Base-by-base conservation (phyloP, 1,284 basidiomycete genomes). In the Chiua sp. region DNA sequence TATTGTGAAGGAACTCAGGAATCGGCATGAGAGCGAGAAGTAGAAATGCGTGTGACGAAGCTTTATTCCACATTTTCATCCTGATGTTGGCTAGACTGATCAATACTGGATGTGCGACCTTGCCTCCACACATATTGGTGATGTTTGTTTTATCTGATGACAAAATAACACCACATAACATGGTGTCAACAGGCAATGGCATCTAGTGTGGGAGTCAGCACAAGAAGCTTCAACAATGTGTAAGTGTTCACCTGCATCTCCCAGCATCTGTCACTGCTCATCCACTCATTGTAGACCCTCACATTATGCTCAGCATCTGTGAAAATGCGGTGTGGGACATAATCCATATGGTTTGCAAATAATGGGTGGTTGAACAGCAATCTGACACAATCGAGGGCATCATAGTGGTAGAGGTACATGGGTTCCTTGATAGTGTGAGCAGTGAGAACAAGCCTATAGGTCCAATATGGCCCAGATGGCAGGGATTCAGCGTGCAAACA, bases 81-180 rank as follows among this genome's bases (percentile, higher is more conserved):
- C 65, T 49, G 6, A 78, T 65, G 56, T 79, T 78, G 3, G 77
- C 75, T 15, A 76, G 59, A 33, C 62, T 69, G 23, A 78, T 65
- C 13, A 78, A 64, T 10, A 78, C 54, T 0, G 76, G 77, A 56
- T 80, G 74, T 0, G 73, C 72, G 3, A 59, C 42, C 20, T 20
- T 58, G 2, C 49, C 12, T 2, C 48, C 33, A 13, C 32, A 58
- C 16, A 58, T 44, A 50, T 76, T 74, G 11, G 72, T 76, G 5
- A 78, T 69, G 26, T 67, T 69, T 0, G 69, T 78, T 56, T 78
- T 78, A 51, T 78, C 72, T 0, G 71, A 74, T 0, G 76, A 72
- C 3, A 73, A 39, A 12, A 77, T 65, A 68, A 58, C 22, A 57
- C 61, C 42, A 20, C 47, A 51, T 12, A 59, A 26, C 8, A 28